Conservation (phyloP, 2,329 filamentous ascomycete species). For the Myriosclerotinia duriaeana region DNA sequence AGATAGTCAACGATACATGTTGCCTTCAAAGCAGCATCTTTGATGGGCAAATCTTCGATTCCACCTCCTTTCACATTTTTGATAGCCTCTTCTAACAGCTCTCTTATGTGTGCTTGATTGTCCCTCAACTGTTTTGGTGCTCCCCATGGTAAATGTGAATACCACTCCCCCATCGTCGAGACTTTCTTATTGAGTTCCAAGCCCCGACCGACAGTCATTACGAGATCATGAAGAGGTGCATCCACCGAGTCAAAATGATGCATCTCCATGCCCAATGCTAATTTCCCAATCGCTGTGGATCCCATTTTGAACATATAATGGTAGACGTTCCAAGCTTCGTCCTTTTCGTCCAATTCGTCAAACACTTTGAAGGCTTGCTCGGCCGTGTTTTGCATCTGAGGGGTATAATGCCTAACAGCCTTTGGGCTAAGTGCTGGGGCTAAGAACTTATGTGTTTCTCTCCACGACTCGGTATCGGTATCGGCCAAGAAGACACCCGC, state of each 20-base stretch:
- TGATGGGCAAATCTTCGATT: slow-evolving; percentile 40
- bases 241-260: slow-evolving; percentile 46
- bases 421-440: slow-evolving; percentile 36
- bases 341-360: slow-evolving; percentile 29
- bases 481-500: slow-evolving; percentile 32
- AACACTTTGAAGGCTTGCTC: slow-evolving; percentile 32
- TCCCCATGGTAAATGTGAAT: slow-evolving; percentile 48
- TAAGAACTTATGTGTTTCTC: slow-evolving; percentile 29
- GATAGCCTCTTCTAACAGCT: slow-evolving; percentile 43
- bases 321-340: slow-evolving; percentile 49
- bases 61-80: slow-evolving; percentile 40
- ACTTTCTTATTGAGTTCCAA: slow-evolving; percentile 50
- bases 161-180: slow-evolving; percentile 47
- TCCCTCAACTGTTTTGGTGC: slow-evolving; percentile 40
- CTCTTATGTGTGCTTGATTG: slow-evolving; percentile 39
- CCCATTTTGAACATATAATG: slow-evolving; percentile 51
- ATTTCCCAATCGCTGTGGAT: slow-evolving; percentile 47
- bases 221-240: slow-evolving; percentile 46
- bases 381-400: slow-evolving; percentile 30
- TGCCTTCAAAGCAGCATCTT: slow-evolving; percentile 43
- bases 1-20: slow-evolving; percentile 41
- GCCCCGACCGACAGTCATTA: slow-evolving; percentile 43
- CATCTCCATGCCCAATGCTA: slow-evolving; percentile 48
- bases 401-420: slow-evolving; percentile 42
- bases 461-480: slow-evolving; percentile 29